Evolutionary conservation across 129 eudicot species (phyloP).

Genomic region (Heracleum sosnowskyi): DNA sequence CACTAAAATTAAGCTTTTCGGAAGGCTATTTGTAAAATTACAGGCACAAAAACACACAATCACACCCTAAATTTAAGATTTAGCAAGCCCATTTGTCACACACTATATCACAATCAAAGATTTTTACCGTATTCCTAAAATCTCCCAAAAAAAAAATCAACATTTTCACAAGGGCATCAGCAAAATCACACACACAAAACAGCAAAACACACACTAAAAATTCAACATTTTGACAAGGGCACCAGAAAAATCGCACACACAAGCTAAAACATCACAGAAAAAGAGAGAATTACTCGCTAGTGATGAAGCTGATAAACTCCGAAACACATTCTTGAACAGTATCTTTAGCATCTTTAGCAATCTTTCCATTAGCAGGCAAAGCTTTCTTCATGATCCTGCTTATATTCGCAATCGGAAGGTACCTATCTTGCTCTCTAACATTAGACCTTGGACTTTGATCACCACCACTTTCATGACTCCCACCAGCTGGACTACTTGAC

Average conservation of each 20-base stretch:
- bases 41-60: background rate
- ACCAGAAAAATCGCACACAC: background rate
- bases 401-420: slow-evolving; percentile 61
- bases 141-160: background rate
- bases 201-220: background rate
- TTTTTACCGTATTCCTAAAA: no score
- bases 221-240: background rate
- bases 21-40: background rate
- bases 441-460: slow-evolving; percentile 65
- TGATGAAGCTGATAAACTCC: slow-evolving; percentile 70
- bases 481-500: slow-evolving; percentile 54
- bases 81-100: background rate
- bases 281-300: slow-evolving; percentile 49
- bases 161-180: background rate
- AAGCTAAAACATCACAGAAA: background rate
- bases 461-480: slow-evolving; percentile 59
- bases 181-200: background rate
- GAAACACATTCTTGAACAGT: slow-evolving; percentile 83
- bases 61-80: no score
- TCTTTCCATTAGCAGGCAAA: slow-evolving; percentile 64
- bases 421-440: slow-evolving; percentile 65
- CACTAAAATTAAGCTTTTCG: background rate
- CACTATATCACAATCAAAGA: background rate
- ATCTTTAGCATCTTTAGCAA: slow-evolving; percentile 71
- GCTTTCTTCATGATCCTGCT: slow-evolving; percentile 78